phyloP scores from a whole-genome alignment of 1,284 basidiomycete genomes.

The Cutaneotrichosporon sp. region DNA sequence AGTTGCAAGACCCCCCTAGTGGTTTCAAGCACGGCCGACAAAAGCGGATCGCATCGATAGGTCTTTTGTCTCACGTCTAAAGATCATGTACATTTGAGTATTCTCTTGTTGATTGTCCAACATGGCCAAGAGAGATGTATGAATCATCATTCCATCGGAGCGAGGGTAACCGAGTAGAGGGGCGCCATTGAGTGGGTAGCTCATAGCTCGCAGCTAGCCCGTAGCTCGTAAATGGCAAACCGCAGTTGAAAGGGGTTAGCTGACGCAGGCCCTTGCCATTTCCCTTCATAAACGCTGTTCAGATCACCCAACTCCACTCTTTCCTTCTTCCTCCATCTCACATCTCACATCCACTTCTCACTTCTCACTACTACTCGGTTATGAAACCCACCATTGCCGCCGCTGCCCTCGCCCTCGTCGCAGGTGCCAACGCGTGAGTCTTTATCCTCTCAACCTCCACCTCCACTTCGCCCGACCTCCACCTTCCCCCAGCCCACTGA shows the following conservation, averaged over 20 bases:
- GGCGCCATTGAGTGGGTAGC: not conserved
- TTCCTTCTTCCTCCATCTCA: not conserved
- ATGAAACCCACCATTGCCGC: not conserved
- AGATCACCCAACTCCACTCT: not conserved
- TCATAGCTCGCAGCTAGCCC: not conserved
- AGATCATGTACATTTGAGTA: too few relatives aligned
- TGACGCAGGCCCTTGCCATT: not conserved
- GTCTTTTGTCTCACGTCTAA: too few relatives aligned
- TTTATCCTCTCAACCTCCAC: not conserved
- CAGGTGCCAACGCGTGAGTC: conserved; percentile 3
- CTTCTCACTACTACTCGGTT: too few relatives aligned
- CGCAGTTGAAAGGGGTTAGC: not conserved
- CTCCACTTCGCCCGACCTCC: not conserved
- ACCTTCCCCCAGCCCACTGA: not conserved
- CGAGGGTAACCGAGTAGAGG: not conserved
- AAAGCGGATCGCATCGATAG: too few relatives aligned
- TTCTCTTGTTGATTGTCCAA: too few relatives aligned
- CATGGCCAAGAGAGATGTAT: not conserved
- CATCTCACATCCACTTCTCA: not conserved
- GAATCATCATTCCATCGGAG: not conserved
- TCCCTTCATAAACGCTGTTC: not conserved
- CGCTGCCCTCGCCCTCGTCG: not conserved
- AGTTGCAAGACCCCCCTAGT: too few relatives aligned
- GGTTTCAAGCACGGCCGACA: too few relatives aligned
- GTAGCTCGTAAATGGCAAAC: not conserved